phyloP scores from a whole-genome alignment of 768 basidiomycete species.

The Rhizopogon vinicolor region DNA sequence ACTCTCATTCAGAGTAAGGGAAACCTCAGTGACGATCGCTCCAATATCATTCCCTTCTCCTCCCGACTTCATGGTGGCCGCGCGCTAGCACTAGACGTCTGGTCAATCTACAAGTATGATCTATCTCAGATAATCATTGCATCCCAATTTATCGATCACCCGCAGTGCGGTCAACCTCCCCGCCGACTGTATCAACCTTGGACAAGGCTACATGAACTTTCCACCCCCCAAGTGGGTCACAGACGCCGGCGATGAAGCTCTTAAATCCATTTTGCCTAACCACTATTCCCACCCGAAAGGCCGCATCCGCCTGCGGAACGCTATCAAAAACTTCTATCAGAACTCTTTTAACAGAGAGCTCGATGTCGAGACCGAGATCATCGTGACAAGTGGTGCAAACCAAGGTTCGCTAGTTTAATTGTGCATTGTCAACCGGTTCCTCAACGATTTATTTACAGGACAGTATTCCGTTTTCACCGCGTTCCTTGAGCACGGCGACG shows the following conservation, averaged over 20 bases:
- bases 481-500: conserved; percentile 88
- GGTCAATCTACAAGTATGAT: conserved; percentile 82
- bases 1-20: background rate
- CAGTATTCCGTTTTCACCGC: conserved; percentile 93
- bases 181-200: conserved; percentile 90
- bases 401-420: conserved; percentile 54
- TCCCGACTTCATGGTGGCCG: conserved; percentile 71
- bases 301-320: conserved; percentile 80
- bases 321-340: conserved; percentile 78
- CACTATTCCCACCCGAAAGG: conserved; percentile 94
- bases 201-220: conserved; percentile 95
- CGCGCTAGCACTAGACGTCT: conserved; percentile 79
- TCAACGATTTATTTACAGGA: conserved; percentile 40
- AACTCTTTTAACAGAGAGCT: conserved; percentile 64
- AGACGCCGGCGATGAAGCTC: conserved; percentile 66
- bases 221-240: conserved; percentile 77
- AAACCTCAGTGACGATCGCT: conserved; percentile 28
- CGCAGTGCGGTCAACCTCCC: conserved; percentile 83
- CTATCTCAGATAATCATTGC: conserved; percentile 4
- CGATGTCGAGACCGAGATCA: conserved; percentile 81
- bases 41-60: conserved; percentile 60
- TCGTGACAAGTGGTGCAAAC: conserved; percentile 95
- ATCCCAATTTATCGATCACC: background rate
- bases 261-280: conserved; percentile 58
- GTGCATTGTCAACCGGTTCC: background rate